phyloP scores from a whole-genome alignment of 2,329 filamentous ascomycete species.

The Penicillium sp. region DNA sequence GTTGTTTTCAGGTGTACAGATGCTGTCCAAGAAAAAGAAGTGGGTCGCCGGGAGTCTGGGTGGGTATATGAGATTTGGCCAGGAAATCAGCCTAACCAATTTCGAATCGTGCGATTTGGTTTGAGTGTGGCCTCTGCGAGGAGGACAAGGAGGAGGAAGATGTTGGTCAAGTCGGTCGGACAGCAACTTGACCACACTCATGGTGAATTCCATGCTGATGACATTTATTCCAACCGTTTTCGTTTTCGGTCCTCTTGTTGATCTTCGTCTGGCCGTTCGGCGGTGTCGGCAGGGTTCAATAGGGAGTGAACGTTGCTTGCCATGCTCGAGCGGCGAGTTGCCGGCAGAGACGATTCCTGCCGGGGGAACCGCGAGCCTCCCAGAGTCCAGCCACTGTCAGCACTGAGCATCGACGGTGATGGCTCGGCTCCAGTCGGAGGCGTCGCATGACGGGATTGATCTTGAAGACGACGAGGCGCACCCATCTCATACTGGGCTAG shows the following conservation, averaged over 20 bases:
- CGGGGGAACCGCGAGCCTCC: slow-evolving; percentile 48
- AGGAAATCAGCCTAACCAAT: neutral
- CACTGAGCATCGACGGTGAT: slow-evolving; percentile 52
- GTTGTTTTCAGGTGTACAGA: slow-evolving; percentile 16
- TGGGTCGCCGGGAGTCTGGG: slow-evolving; percentile 3
- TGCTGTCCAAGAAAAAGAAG: slow-evolving; percentile 13
- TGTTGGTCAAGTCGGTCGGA: neutral
- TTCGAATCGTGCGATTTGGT: neutral
- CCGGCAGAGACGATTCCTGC: slow-evolving; percentile 52
- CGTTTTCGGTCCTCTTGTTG: slow-evolving; percentile 64
- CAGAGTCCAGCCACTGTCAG: slow-evolving; percentile 59
- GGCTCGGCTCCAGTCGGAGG: slow-evolving; percentile 54
- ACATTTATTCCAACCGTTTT: slow-evolving; percentile 54
- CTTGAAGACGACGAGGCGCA: slow-evolving; percentile 51
- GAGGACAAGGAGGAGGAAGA: neutral
- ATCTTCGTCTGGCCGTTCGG: slow-evolving; percentile 66
- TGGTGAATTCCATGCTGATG: neutral
- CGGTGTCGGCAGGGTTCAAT: slow-evolving; percentile 69
- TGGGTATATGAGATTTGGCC: neutral
- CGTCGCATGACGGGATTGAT: slow-evolving; percentile 55
- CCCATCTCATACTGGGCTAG: slow-evolving; percentile 68
- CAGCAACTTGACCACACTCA: neutral
- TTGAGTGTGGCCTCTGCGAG: neutral
- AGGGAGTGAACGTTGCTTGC: slow-evolving; percentile 69
- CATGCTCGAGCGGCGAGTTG: slow-evolving; percentile 70